Evolutionary conservation across 1,139 yeast species (phyloP).

Genomic region (Kodamaea ohmeri): DNA sequence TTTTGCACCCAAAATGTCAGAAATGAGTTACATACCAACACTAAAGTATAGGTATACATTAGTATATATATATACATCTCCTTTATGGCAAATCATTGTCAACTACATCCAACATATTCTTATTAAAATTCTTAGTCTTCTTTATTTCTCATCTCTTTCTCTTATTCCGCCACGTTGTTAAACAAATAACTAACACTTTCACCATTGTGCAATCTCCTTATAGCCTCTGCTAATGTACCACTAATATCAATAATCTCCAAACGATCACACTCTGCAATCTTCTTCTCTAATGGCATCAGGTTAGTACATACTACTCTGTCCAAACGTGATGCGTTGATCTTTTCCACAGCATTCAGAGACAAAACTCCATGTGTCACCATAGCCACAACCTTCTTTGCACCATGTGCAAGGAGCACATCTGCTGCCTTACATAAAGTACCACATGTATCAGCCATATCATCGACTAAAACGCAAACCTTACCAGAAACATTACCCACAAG

Average conservation of each 20-base stretch:
- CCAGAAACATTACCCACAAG: slow-evolving; percentile 92
- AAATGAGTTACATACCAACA: no score
- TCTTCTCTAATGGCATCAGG: slow-evolving; percentile 88
- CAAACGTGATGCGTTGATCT: slow-evolving; percentile 74
- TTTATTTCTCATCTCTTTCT: neutral
- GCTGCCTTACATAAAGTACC: slow-evolving; percentile 97
- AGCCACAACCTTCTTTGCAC: slow-evolving; percentile 84
- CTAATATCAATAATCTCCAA: slow-evolving; percentile 82
- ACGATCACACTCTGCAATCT: slow-evolving; percentile 65
- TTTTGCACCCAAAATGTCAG: neutral
- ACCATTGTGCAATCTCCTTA: slow-evolving; percentile 92
- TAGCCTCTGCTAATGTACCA: slow-evolving; percentile 92
- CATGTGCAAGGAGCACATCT: slow-evolving; percentile 76
- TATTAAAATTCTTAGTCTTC: neutral
- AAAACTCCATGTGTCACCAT: slow-evolving; percentile 95
- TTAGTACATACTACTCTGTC: slow-evolving; percentile 88
- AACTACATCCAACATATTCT: neutral
- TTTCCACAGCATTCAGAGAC: slow-evolving; percentile 82
- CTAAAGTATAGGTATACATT: no score
- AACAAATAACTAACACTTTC: slow-evolving; percentile 91
- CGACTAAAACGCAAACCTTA: slow-evolving; percentile 86
- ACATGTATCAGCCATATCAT: slow-evolving; percentile 99
- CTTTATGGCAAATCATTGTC: no score
- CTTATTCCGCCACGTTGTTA: slow-evolving; percentile 51
- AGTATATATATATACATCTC: no score